Evolutionary conservation across 768 basidiomycete genomes (phyloP).

Genomic region (Boletellus ananiceps): DNA sequence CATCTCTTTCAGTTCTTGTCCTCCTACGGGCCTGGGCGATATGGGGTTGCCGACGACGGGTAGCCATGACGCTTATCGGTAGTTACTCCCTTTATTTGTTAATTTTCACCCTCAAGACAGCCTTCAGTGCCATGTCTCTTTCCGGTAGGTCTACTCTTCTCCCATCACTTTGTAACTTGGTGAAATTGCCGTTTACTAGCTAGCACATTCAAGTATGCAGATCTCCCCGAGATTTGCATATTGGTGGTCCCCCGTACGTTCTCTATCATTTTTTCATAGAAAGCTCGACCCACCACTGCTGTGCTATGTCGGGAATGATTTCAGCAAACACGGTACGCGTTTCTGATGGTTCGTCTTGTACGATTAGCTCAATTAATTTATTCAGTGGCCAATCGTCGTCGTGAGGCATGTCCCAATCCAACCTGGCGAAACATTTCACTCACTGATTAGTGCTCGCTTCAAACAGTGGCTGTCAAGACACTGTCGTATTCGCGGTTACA

Average conservation of each 20-base stretch:
- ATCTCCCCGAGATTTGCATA: conserved; percentile 1
- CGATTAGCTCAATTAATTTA: not conserved
- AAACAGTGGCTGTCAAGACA: conserved; percentile 9
- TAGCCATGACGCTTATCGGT: conserved; percentile 1
- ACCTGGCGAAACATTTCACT: not conserved
- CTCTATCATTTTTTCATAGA: not conserved
- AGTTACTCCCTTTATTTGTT: conserved; percentile 8
- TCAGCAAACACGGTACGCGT: not conserved
- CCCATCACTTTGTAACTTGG: not conserved
- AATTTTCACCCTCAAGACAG: not conserved
- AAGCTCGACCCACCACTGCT: not conserved
- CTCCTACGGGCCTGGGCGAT: conserved; percentile 18
- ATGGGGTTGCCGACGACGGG: conserved; percentile 7
- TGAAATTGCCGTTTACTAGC: not conserved
- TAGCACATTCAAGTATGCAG: not conserved
- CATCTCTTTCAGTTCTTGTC: conserved; percentile 9
- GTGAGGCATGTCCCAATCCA: not conserved
- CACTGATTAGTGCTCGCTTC: not conserved
- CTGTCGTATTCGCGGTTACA: not conserved
- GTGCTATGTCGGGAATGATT: not conserved
- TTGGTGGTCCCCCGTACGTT: not conserved
- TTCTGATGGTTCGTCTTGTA: not conserved
- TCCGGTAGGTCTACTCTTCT: not conserved
- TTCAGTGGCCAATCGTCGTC: conserved; percentile 2
- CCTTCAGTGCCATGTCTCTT: not conserved